Evolutionary conservation across 441 rosid species (phyloP).

Genomic region (Erysimum cheiri): DNA sequence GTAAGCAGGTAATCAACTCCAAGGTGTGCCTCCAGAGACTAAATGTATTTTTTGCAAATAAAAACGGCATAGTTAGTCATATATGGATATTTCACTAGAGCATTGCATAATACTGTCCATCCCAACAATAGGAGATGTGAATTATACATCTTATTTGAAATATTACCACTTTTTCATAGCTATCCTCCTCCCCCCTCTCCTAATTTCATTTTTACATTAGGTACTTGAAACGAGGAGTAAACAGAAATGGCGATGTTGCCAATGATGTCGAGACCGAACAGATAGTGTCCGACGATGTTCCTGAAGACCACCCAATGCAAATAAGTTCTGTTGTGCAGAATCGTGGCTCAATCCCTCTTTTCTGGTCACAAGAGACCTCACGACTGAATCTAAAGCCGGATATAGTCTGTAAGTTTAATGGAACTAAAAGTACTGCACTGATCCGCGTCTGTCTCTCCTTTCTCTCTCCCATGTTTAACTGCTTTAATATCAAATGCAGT

Average conservation of each 20-base stretch:
- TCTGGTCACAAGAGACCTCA: conserved; percentile 99
- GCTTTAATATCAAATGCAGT: conserved; percentile 53
- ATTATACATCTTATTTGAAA: neutral
- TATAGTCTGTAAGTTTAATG: conserved; percentile 72
- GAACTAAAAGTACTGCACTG: conserved; percentile 28
- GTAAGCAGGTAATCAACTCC: conserved; percentile 1
- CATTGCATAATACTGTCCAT: conserved; percentile 2
- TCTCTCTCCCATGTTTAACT: conserved; percentile 25
- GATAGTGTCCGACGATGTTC: conserved; percentile 89
- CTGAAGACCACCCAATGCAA: conserved; percentile 74
- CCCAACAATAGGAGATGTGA: conserved; percentile 13
- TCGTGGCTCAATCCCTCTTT: conserved; percentile 98
- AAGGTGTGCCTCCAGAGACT: conserved; percentile 9
- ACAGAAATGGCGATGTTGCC: conserved; percentile 95
- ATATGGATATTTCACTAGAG: conserved; percentile 4
- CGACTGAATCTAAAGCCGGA: conserved; percentile 95
- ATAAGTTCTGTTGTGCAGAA: conserved; percentile 93
- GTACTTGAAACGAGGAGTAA: conserved; percentile 97
- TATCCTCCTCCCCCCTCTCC: conserved; percentile 11
- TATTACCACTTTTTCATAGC: neutral
- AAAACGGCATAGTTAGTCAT: neutral
- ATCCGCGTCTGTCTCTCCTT: conserved; percentile 5
- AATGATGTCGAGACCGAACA: conserved; percentile 99
- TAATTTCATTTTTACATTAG: conserved; percentile 53
- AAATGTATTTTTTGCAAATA: neutral